Conservation (phyloP, 78 protist species). For the Neovahlkampfia damariscottae region DNA sequence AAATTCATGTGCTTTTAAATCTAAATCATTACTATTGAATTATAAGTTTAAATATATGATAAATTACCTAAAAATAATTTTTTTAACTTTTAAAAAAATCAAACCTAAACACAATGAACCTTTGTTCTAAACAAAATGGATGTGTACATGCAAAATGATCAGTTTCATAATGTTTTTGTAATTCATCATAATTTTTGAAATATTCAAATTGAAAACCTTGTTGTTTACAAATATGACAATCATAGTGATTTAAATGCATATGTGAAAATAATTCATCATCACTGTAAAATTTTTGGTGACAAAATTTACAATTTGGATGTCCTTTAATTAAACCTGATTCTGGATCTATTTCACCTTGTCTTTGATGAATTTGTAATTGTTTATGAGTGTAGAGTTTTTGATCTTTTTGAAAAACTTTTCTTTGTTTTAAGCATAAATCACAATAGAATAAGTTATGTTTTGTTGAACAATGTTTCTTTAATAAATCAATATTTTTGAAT, state of each 20-base stretch:
- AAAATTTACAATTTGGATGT: slow-evolving; percentile 3
- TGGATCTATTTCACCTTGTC: neutral
- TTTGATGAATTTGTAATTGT: neutral
- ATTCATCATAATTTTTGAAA: neutral
- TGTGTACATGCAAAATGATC: neutral
- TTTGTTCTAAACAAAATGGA: neutral
- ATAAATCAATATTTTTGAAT: neutral
- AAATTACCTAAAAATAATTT: too few species aligned
- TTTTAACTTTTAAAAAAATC: too few species aligned
- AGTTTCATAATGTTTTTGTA: neutral
- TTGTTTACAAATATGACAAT: neutral
- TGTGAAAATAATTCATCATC: slow-evolving; percentile 9
- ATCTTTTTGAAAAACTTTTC: neutral
- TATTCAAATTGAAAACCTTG: neutral
- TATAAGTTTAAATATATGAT: too few species aligned
- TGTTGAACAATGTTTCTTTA: neutral
- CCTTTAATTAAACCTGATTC: neutral
- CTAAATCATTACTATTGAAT: too few species aligned
- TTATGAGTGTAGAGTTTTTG: neutral
- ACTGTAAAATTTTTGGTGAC: neutral
- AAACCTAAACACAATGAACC: slow-evolving; percentile 5
- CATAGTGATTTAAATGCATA: neutral
- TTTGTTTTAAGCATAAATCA: neutral
- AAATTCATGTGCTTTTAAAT: neutral
- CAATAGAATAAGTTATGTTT: neutral